Conservation (phyloP, 768 basidiomycete genomes). For the Dentipellis sp. region DNA sequence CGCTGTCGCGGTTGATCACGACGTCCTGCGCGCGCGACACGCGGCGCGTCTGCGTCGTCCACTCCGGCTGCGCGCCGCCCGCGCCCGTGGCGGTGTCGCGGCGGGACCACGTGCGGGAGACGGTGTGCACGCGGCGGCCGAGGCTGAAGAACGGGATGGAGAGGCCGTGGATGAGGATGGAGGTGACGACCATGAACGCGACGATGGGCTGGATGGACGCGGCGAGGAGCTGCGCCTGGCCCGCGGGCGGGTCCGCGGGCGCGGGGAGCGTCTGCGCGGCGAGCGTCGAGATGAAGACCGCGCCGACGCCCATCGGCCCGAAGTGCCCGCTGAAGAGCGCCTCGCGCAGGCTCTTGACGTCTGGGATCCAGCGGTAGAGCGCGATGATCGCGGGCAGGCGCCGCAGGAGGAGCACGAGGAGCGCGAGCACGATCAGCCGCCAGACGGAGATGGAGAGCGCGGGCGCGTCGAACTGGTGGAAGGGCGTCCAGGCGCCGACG, state of each 20-base stretch:
- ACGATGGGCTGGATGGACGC: constrained; percentile 87
- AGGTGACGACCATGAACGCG: constrained; percentile 89
- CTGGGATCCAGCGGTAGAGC: constrained; percentile 89
- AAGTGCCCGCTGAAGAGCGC: constrained; percentile 95
- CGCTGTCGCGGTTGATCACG: constrained; percentile 73
- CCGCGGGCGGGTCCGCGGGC: constrained; percentile 34
- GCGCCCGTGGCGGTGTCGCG: constrained; percentile 26
- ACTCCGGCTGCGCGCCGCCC: constrained; percentile 49
- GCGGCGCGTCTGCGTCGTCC: constrained; percentile 69
- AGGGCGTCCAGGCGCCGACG: constrained; percentile 97
- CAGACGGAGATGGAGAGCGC: constrained; percentile 67
- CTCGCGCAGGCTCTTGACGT: constrained; percentile 90
- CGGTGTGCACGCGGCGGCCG: constrained; percentile 82
- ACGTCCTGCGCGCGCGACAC: constrained; percentile 69
- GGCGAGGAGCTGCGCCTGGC: constrained; percentile 57
- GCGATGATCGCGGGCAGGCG: constrained; percentile 79
- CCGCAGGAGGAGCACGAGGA: constrained; percentile 74
- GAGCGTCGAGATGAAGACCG: constrained; percentile 87
- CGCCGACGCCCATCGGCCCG: constrained; percentile 82
- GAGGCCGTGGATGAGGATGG: constrained; percentile 80
- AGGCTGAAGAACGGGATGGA: constrained; percentile 95
- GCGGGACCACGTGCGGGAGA: constrained; percentile 86
- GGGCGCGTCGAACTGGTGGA: constrained; percentile 62
- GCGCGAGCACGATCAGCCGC: constrained; percentile 76
- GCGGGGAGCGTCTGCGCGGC: constrained; percentile 53